A percentile compares a stretch with the other conserved stretches of the same genome.
Evolutionary conservation across 257 asterid genomes (phyloP).

Genomic region (Plantago major): DNA sequence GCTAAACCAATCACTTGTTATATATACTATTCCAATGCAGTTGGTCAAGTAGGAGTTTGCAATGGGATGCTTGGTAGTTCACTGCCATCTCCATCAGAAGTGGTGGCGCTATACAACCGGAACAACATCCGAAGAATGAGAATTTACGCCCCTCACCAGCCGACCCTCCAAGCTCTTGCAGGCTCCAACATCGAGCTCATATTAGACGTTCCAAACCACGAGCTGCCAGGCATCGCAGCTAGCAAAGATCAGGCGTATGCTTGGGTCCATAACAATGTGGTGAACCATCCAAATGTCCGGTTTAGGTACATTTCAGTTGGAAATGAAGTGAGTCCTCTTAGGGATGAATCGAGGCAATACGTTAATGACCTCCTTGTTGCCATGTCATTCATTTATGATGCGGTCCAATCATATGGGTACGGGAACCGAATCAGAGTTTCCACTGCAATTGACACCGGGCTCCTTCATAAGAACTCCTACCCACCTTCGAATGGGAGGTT

Average conservation of each 20-base stretch:
- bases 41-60: conserved; percentile 39
- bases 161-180: conserved; percentile 28
- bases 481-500: conserved; percentile 34
- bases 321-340: too few species aligned
- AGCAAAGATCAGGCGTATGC: conserved; percentile 48
- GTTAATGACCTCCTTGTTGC: conserved; percentile 47
- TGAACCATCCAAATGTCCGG: conserved; percentile 33
- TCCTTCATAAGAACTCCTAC: conserved; percentile 18
- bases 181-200: conserved; percentile 35
- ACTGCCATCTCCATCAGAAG: conserved; percentile 28
- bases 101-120: conserved; percentile 30
- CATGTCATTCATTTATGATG: conserved; percentile 20
- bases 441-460: conserved; percentile 21
- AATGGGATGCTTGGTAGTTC: conserved; percentile 32
- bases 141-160: conserved; percentile 34
- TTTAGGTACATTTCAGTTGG: conserved; percentile 43
- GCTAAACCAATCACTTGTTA: too few species aligned
- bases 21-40: conserved; percentile 10
- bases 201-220: conserved; percentile 40
- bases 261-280: conserved; percentile 53
- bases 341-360: too few species aligned
- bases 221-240: conserved; percentile 31
- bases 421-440: conserved; percentile 24
- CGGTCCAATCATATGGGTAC: conserved; percentile 25
- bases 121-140: conserved; percentile 36